Evolutionary conservation across 1,284 basidiomycete genomes (phyloP).

Genomic region (Anthracocystis panici-leucophaei): DNA sequence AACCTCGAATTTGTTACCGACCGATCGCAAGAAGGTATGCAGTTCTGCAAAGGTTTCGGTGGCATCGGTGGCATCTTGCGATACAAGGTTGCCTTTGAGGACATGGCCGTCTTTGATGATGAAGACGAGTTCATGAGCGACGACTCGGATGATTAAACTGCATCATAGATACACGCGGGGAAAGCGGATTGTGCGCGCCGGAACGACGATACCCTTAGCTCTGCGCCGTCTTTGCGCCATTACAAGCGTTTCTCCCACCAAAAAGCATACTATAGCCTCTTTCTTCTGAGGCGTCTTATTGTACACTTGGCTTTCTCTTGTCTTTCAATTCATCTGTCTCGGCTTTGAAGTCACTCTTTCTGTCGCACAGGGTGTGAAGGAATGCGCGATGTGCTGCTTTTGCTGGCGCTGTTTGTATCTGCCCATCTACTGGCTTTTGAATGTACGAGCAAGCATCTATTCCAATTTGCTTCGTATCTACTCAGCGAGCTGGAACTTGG

Average conservation of each 20-base stretch:
- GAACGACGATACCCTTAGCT: conserved; percentile 17
- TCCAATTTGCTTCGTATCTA: neutral
- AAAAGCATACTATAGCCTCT: neutral
- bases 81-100: conserved; percentile 69
- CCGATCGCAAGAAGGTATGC: conserved; percentile 92
- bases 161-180: neutral
- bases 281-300: neutral
- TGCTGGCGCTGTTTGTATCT: too few relatives aligned
- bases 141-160: conserved; percentile 56
- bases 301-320: neutral
- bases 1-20: conserved; percentile 78
- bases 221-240: neutral
- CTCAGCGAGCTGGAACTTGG: conserved; percentile 50
- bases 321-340: conserved; percentile 5
- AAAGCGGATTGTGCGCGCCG: neutral
- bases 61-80: conserved; percentile 94
- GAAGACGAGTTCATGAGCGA: conserved; percentile 69
- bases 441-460: neutral
- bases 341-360: neutral
- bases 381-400: too few relatives aligned
- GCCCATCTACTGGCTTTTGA: too few relatives aligned
- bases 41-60: conserved; percentile 99
- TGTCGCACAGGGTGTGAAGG: neutral
- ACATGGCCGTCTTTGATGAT: conserved; percentile 66
- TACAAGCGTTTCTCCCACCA: neutral